Percentiles rank a stretch among this genome's conserved stretches.
Conservation (phyloP, 2,329 filamentous ascomycete species). For the Talaromyces sp. region DNA sequence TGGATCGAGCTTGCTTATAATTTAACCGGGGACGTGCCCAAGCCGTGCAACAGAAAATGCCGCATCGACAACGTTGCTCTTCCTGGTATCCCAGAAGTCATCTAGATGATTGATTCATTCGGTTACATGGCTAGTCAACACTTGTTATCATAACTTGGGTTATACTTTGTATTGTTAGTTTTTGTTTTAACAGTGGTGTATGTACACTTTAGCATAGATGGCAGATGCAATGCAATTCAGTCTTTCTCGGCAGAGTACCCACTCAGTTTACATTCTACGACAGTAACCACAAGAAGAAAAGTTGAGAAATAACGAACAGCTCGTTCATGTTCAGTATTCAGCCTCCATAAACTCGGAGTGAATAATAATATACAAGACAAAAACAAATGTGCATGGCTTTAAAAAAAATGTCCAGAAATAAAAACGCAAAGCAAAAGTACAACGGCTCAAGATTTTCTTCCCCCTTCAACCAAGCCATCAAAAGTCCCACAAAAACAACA, state of each 20-base stretch:
- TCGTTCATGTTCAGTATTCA: not conserved
- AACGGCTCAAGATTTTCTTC: not conserved
- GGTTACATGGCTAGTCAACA: not conserved
- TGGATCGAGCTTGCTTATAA: constrained; percentile 40
- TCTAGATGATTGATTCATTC: not conserved
- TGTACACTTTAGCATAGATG: not conserved
- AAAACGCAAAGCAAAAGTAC: not conserved
- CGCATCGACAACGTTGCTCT: constrained; percentile 16
- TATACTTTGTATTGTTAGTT: not conserved
- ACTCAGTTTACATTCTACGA: not conserved
- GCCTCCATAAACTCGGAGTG: not conserved
- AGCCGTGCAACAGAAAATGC: constrained; percentile 12
- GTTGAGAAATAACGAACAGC: not conserved
- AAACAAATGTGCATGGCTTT: not conserved
- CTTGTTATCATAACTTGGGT: not conserved
- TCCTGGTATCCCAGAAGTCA: constrained; percentile 7
- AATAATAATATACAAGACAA: not conserved
- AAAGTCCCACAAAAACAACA: not conserved
- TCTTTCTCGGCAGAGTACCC: not conserved
- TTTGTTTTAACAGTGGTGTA: not conserved
- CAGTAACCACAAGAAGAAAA: not conserved
- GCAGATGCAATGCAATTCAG: not conserved
- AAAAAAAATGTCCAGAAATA: not conserved
- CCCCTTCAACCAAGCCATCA: not conserved
- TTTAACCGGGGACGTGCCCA: constrained; percentile 15